Conservation (phyloP, 139 green algal species). For the Ettlia oleoabundans region DNA sequence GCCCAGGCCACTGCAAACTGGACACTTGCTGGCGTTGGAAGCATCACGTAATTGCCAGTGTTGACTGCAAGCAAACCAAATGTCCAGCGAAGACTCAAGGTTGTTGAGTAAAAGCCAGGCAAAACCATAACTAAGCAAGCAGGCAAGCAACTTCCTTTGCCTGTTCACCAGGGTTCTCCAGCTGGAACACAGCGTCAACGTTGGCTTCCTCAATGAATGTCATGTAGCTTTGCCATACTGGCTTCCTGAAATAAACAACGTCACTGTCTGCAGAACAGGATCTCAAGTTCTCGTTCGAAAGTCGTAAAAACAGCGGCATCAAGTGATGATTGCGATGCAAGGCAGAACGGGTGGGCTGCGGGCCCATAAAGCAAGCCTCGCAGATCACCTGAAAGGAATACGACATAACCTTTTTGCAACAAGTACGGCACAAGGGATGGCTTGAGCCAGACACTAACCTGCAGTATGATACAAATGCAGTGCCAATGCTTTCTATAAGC, state of each 20-base stretch:
- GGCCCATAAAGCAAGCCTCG: not conserved
- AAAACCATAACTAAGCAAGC: too few relatives aligned
- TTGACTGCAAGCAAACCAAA: too few relatives aligned
- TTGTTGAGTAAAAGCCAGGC: too few relatives aligned
- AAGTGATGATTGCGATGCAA: not conserved
- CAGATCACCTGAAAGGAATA: not conserved
- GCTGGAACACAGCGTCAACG: not conserved
- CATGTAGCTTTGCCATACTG: not conserved
- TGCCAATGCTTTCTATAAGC: not conserved
- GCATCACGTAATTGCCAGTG: not conserved
- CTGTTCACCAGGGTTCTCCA: not conserved
- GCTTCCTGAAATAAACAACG: not conserved
- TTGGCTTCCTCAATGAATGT: not conserved
- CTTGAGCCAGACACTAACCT: not conserved
- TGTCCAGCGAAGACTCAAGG: too few relatives aligned
- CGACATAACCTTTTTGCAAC: not conserved
- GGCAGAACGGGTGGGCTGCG: not conserved
- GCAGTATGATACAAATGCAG: not conserved
- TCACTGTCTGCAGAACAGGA: not conserved
- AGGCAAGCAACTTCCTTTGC: too few relatives aligned
- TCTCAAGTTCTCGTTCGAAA: too few relatives aligned
- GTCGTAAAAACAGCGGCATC: not conserved
- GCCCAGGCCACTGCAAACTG: not conserved
- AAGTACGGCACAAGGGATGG: not conserved
- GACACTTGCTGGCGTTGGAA: not conserved